Percentiles rank a stretch among this genome's conserved stretches.
These are phyloP conservation scores for Pholiota molesta DNA, from an alignment of 768 basidiomycete genomes.

Conservation along the genomic window DNA sequence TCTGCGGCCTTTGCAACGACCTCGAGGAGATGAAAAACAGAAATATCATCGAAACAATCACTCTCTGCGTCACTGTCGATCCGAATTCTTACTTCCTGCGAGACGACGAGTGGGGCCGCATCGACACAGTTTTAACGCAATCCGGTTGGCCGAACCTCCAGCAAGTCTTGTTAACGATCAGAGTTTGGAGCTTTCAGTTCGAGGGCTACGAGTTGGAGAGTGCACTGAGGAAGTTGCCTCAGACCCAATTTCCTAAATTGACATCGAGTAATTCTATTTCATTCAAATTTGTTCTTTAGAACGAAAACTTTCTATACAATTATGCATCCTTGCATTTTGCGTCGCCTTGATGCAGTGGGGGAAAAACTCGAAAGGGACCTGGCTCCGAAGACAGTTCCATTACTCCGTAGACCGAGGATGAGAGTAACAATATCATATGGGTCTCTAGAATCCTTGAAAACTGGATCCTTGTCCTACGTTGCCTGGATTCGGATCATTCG, in stretches of 20 bases:
- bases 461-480: too few relatives aligned
- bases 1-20: conserved; percentile 6
- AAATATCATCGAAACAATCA: conserved; percentile 9
- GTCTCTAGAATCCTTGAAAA: too few relatives aligned
- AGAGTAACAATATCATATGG: too few relatives aligned
- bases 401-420: too few relatives aligned
- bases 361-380: too few relatives aligned
- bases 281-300: too few relatives aligned
- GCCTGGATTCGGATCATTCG: too few relatives aligned
- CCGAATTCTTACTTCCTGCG: neutral
- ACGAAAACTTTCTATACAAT: too few relatives aligned
- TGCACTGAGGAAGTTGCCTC: conserved; percentile 6
- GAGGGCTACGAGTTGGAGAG: neutral
- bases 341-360: too few relatives aligned
- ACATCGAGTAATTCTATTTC: neutral
- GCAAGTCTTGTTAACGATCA: conserved; percentile 9
- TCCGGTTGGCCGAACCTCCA: conserved; percentile 8
- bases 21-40: conserved; percentile 5
- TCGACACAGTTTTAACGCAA: conserved; percentile 5
- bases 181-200: neutral
- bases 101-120: conserved; percentile 10
- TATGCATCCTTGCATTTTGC: too few relatives aligned
- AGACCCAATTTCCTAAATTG: conserved; percentile 5
- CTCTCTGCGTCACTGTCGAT: neutral
- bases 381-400: too few relatives aligned